Percentiles rank a stretch among this genome's conserved stretches.
Evolutionary conservation across 352 stramenopile genomes (phyloP).

Genomic region (Nothophytophthora sp.): DNA sequence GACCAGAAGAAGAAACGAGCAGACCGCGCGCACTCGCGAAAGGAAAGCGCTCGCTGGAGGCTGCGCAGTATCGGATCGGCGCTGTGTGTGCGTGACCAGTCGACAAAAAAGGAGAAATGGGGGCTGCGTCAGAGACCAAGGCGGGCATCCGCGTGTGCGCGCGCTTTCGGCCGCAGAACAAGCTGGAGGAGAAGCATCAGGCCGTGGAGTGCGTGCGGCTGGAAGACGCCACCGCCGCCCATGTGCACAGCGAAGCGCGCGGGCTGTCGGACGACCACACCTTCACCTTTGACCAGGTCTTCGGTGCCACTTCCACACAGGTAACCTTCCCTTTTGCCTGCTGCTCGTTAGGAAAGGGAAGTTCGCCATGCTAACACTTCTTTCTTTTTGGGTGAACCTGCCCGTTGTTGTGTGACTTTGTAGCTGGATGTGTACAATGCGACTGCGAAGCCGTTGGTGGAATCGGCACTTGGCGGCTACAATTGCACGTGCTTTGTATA

Average conservation of each 20-base stretch:
- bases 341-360: neutral
- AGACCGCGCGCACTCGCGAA: no score
- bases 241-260: slow-evolving; percentile 29
- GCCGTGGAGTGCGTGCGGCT: slow-evolving; percentile 58
- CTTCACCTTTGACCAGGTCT: slow-evolving; percentile 81
- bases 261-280: slow-evolving; percentile 38
- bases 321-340: neutral
- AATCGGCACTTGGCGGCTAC: slow-evolving; percentile 72
- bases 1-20: no score
- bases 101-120: no score
- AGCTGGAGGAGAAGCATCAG: slow-evolving; percentile 70
- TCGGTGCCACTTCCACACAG: slow-evolving; percentile 57
- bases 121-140: slow-evolving; percentile 17
- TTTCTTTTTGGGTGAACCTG: neutral
- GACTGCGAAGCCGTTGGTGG: slow-evolving; percentile 63
- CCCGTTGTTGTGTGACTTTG: neutral
- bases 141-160: slow-evolving; percentile 72
- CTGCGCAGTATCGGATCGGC: no score
- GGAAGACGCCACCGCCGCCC: slow-evolving; percentile 48
- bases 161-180: slow-evolving; percentile 79
- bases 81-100: no score
- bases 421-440: slow-evolving; percentile 61
- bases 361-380: neutral
- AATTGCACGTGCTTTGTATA: slow-evolving; percentile 95
- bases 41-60: no score